These are phyloP conservation scores for Chondrostereum purpureum DNA, from an alignment of 1,284 basidiomycete species.

Conservation along the genomic window DNA sequence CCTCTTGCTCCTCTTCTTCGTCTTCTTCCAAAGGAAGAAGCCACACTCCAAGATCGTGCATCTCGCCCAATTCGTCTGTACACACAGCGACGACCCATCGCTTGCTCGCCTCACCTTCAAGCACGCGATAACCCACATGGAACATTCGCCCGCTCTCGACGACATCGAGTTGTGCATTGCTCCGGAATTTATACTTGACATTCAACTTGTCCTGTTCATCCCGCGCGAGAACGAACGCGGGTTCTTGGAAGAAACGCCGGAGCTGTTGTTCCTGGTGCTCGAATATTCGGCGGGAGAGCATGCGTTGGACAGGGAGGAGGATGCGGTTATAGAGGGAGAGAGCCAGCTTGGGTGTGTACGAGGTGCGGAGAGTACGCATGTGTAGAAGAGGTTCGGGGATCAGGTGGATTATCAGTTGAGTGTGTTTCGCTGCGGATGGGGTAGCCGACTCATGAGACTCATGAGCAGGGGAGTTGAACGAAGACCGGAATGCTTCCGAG, in stretches of 20 bases:
- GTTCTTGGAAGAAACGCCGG: constrained; percentile 50
- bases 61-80: constrained; percentile 73
- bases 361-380: constrained; percentile 28
- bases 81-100: constrained; percentile 74
- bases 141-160: constrained; percentile 63
- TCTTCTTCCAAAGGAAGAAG: constrained; percentile 38
- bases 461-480: too few relatives aligned
- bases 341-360: constrained; percentile 40
- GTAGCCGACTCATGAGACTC: too few relatives aligned
- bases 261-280: constrained; percentile 31
- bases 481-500: too few relatives aligned
- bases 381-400: constrained; percentile 57
- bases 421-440: not conserved
- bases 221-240: constrained; percentile 58
- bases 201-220: constrained; percentile 37
- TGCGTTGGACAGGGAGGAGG: constrained; percentile 49
- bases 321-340: constrained; percentile 68
- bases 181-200: constrained; percentile 32
- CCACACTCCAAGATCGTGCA: constrained; percentile 61
- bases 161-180: constrained; percentile 49
- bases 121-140: constrained; percentile 65
- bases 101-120: too few relatives aligned
- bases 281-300: constrained; percentile 47
- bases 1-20: constrained; percentile 19
- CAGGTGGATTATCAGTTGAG: constrained; percentile 56